Base-by-base conservation (phyloP, 2,329 filamentous ascomycete species). In the Ramularia endophylla region DNA sequence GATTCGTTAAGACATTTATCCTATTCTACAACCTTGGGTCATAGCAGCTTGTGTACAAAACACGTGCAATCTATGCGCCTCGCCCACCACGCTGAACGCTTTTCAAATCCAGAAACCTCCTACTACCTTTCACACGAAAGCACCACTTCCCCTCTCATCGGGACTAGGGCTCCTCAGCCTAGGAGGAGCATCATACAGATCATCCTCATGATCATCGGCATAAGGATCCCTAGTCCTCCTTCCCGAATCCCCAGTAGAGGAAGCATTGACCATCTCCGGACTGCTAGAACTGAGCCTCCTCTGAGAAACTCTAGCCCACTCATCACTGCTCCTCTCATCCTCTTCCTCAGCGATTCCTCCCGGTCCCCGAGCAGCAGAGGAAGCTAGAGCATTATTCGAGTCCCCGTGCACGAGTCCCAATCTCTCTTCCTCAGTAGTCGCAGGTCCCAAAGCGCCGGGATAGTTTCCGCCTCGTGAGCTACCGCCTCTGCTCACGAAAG, bases 351-450 rank as follows among this genome's bases (percentile, higher is more conserved):
- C 15, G 20, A 47, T 43, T 22, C 53, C 52, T n/a, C 43, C 44
- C 16, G 45, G 46, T 27, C 46, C 46, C 5, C 47, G 45, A 8
- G 32, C 3, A 32, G 30, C 2, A 13, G 29, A 13, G 32, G 32
- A n/a, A 8, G 6, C 17, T 7, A 53, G 32, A 12, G 19, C 15
- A 18, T 51, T 50, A 13, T 45, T 40, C 3, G 49, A 52, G 38
- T 65, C 63, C 9, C 62, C 60, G 27, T 60, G 55, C 12, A 65
- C 63, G 2, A 65, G 53, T 6, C 63, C 63, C 1, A 63, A 42
- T 2, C 63, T 46, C 37, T 65, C 63, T 48, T 65, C 63, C 46
- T 65, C 63, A 4, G 61, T 64, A 3, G 54, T 57, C 8, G 40
- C 38, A 17, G 38, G 27, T 27, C 46, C 50, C 12, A 39, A 41